These are phyloP conservation scores for Onygenales sp. DNA, from an alignment of 2,329 filamentous ascomycete genomes.

Conservation along the genomic window DNA sequence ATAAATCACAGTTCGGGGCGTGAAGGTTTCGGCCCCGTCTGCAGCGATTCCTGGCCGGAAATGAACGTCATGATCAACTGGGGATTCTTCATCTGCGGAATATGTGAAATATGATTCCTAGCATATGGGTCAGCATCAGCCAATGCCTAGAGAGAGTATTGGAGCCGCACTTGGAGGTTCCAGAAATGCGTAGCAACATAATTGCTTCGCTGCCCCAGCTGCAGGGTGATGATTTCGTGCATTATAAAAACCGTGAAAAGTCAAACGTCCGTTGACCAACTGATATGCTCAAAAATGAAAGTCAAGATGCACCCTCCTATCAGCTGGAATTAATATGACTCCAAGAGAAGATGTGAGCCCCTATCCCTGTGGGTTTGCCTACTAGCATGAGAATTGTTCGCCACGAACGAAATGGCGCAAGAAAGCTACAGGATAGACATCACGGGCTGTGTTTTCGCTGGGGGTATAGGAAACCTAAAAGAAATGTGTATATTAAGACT, in stretches of 20 bases:
- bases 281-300: neutral
- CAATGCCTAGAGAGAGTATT: neutral
- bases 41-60: conserved; percentile 75
- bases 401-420: too few species aligned
- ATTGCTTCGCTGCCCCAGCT: conserved; percentile 87
- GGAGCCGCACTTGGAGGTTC: conserved; percentile 68
- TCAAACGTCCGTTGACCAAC: neutral
- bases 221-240: conserved; percentile 91
- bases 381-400: too few species aligned
- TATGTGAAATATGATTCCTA: conserved; percentile 98
- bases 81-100: conserved; percentile 52
- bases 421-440: too few species aligned
- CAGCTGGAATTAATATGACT: too few species aligned
- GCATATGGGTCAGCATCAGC: conserved; percentile 5
- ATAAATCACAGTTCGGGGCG: conserved; percentile 84
- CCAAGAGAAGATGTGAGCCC: too few species aligned
- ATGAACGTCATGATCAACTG: conserved; percentile 74
- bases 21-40: conserved; percentile 83
- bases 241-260: conserved; percentile 39
- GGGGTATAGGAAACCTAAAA: too few species aligned
- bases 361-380: too few species aligned
- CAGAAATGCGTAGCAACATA: conserved; percentile 94
- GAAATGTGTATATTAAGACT: too few species aligned
- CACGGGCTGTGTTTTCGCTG: too few species aligned
- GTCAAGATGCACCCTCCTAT: neutral